Evolutionary conservation across 2,329 filamentous ascomycete genomes (phyloP), one percentile per base, ranked within the genome.

Genomic region (Aspergillus pseudoglaucus): DNA sequence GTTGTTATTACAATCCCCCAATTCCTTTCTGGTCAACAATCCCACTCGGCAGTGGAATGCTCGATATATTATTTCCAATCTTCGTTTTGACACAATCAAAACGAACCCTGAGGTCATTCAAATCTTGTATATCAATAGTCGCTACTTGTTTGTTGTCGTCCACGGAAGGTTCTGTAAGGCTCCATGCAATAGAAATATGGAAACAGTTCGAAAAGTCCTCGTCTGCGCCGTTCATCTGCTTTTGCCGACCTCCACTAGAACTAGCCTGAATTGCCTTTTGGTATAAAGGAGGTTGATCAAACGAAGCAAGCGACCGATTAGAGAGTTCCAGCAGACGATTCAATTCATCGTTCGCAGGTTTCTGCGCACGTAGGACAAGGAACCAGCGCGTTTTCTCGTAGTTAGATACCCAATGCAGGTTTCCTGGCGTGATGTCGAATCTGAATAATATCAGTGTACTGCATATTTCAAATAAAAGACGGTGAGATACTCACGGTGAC

Each of bases 161-260:
- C 3, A 69, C 49, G 5, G 66, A 72, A 0, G 81, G 83, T 38
- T 72, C 64, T 8, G 74, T 67, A 52, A 91, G 75, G 1, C 80
- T 85, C 93, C 91, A 97, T 0, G 85, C 93, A 47, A 98, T 81
- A 41, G 90, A 95, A 50, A 97, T 73, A 67, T 98, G 93, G 61
- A 96, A 96, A 18, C 79, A 81, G 43, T 75, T 66, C 4, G 77
- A 76, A 46, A 66, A 65, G 56, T 81, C 75, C 30, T 59, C 47
- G 56, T 15, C 23, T 27, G 25, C 25, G 38, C 10, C 25, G 45
- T 15, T 17, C 17, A 10, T 12, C 10, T 37, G 33, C 15, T 35
- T 6, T 2, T 9, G 37, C 37, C 10, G 37, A 22, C 37, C 10
- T 18, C 17, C n/a, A 38, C 8, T 17, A 3, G 17, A 18, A 39